phyloP scores from a whole-genome alignment of 345 rosid species.

The Rubroshorea leprosula region DNA sequence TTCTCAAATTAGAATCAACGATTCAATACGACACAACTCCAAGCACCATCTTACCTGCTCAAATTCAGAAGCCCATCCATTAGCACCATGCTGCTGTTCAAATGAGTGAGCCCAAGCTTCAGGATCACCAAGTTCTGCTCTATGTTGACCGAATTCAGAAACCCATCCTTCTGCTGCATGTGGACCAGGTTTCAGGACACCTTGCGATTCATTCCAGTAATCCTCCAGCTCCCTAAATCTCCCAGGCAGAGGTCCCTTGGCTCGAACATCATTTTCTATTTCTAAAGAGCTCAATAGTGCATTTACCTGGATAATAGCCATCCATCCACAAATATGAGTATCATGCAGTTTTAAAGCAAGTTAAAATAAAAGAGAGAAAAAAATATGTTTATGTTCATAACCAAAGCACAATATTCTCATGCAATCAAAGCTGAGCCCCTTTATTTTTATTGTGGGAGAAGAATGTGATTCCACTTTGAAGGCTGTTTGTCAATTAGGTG shows the following conservation, averaged over 20 bases:
- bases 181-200: conserved; percentile 46
- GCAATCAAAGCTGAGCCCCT: no score
- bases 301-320: conserved; percentile 58
- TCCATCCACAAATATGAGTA: conserved; percentile 7
- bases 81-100: conserved; percentile 85
- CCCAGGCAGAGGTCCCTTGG: conserved; percentile 68
- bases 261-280: conserved; percentile 64
- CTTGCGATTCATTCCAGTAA: conserved; percentile 98
- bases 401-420: no score
- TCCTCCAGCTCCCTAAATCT: conserved; percentile 81
- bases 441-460: no score
- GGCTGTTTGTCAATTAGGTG: no score
- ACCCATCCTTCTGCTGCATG: conserved; percentile 77
- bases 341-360: background rate
- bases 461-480: no score
- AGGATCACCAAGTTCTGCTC: conserved; percentile 49
- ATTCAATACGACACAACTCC: background rate
- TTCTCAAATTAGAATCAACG: background rate
- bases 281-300: conserved; percentile 85
- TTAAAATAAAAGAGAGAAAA: background rate
- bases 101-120: conserved; percentile 83
- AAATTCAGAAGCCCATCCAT: conserved; percentile 96
- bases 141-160: conserved; percentile 60
- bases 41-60: conserved; percentile 62
- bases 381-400: no score